Evolutionary conservation across 2,329 filamentous ascomycete genomes (phyloP).

Genomic region (Colletotrichum sojae): DNA sequence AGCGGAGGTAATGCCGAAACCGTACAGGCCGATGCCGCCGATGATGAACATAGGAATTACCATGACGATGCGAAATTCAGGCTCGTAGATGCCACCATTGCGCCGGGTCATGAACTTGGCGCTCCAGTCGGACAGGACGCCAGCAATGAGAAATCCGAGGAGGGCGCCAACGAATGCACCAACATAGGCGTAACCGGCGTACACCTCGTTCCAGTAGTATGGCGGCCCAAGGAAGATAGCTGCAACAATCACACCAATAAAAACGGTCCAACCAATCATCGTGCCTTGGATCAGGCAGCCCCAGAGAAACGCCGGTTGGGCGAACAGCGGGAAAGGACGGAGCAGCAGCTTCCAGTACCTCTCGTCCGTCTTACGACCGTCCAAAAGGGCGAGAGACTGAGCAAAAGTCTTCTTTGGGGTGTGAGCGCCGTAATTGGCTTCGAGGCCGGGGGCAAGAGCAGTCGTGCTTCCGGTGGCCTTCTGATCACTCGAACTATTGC

Average conservation of each 20-base stretch:
- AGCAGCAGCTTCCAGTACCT: conserved; percentile 74
- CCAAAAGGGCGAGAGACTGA: conserved; percentile 78
- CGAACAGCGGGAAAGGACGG: conserved; percentile 86
- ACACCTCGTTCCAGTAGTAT: conserved; percentile 84
- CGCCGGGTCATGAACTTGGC: conserved; percentile 78
- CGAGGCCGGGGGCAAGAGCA: neutral
- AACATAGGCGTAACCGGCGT: conserved; percentile 89
- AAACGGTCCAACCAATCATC: conserved; percentile 95
- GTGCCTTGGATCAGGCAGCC: conserved; percentile 84
- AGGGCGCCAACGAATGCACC: conserved; percentile 89
- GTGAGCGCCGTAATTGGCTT: conserved; percentile 33
- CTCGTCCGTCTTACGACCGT: conserved; percentile 86
- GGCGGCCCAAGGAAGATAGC: conserved; percentile 86
- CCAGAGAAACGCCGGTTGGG: conserved; percentile 91
- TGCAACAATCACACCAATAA: conserved; percentile 88
- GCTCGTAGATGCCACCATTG: conserved; percentile 89
- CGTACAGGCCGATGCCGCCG: conserved; percentile 84
- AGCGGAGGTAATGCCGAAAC: conserved; percentile 82
- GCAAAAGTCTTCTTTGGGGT: conserved; percentile 70
- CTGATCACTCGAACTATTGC: neutral
- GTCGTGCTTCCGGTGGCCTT: conserved; percentile 14
- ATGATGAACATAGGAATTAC: conserved; percentile 87
- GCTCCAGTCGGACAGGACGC: conserved; percentile 79
- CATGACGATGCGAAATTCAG: conserved; percentile 88
- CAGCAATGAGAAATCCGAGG: conserved; percentile 82